Conservation (phyloP, 2,329 filamentous ascomycete genomes). For the Epichloe aotearoae region DNA sequence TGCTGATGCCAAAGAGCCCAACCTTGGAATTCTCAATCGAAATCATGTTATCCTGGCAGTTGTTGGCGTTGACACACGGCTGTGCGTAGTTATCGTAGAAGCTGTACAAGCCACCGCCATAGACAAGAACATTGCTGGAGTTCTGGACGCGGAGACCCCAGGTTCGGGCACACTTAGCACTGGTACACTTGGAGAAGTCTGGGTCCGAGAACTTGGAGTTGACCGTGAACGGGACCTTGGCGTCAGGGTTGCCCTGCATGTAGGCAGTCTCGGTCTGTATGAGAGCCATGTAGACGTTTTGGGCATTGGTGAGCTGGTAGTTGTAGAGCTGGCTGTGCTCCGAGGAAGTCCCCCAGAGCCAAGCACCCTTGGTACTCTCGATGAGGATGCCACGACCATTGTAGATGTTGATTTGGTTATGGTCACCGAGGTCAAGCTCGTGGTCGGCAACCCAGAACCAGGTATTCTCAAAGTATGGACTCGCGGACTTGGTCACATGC, state of each 20-base stretch:
- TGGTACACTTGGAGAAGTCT: constrained; percentile 48
- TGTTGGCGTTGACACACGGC: constrained; percentile 50
- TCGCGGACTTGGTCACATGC: constrained; percentile 48
- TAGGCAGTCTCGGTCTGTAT: constrained; percentile 88
- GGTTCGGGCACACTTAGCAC: constrained; percentile 52
- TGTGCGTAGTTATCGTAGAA: constrained; percentile 77
- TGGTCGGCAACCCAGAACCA: constrained; percentile 91
- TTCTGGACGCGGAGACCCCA: constrained; percentile 63
- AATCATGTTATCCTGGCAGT: constrained; percentile 69
- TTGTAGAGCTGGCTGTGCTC: constrained; percentile 62
- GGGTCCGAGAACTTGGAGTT: constrained; percentile 52
- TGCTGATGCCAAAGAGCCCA: constrained; percentile 55
- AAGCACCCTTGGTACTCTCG: constrained; percentile 60
- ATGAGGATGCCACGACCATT: constrained; percentile 75
- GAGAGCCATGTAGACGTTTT: constrained; percentile 67
- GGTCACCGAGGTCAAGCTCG: constrained; percentile 62
- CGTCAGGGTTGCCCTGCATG: constrained; percentile 72
- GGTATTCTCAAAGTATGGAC: constrained; percentile 73
- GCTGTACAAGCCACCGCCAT: constrained; percentile 63
- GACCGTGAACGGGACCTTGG: constrained; percentile 49
- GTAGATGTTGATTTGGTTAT: constrained; percentile 75
- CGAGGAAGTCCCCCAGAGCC: constrained; percentile 66
- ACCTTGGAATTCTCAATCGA: constrained; percentile 55
- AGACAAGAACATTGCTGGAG: constrained; percentile 54
- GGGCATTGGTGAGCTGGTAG: constrained; percentile 69